phyloP scores from a whole-genome alignment of 1,139 yeast species.

The Nakaseomyces kungkrabaensis region DNA sequence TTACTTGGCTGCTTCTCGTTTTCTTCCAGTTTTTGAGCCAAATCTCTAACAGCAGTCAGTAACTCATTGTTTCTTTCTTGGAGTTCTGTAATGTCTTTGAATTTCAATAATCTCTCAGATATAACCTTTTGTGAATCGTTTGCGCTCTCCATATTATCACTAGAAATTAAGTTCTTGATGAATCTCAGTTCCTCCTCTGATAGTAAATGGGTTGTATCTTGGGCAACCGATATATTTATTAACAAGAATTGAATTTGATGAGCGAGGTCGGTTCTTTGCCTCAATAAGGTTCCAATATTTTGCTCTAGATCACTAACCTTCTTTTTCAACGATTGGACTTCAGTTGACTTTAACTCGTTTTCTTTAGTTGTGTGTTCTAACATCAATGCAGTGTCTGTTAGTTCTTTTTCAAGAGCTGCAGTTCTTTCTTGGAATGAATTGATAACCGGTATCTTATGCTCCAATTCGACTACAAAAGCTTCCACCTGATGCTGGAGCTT shows the following conservation, averaged over 20 bases:
- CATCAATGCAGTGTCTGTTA: conserved; percentile 40
- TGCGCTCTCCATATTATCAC: conserved; percentile 15
- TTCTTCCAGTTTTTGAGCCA: conserved; percentile 59
- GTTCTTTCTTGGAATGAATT: conserved; percentile 55
- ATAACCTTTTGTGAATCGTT: conserved; percentile 66
- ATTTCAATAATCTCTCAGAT: conserved; percentile 61
- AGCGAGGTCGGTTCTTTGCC: conserved; percentile 62
- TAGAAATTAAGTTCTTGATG: conserved; percentile 30
- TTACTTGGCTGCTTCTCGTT: conserved; percentile 17
- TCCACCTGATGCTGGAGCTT: conserved; percentile 63
- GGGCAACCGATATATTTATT: conserved; percentile 52
- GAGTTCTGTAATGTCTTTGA: conserved; percentile 55
- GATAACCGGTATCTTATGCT: conserved; percentile 68
- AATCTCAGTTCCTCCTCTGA: conserved; percentile 40
- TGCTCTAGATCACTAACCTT: conserved; percentile 31
- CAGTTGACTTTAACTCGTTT: conserved; percentile 8
- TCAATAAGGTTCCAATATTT: conserved; percentile 38
- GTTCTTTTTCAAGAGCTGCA: conserved; percentile 38
- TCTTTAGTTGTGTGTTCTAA: conserved; percentile 41
- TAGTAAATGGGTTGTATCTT: conserved; percentile 14
- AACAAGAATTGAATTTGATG: conserved; percentile 69
- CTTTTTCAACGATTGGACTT: conserved; percentile 29
- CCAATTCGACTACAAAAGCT: conserved; percentile 64
- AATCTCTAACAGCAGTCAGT: conserved; percentile 52
- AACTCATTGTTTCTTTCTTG: conserved; percentile 67